A percentile compares a stretch with the other conserved stretches of the same genome.
Conservation (phyloP, 768 basidiomycete genomes). For the Fistulinella prunicolor region DNA sequence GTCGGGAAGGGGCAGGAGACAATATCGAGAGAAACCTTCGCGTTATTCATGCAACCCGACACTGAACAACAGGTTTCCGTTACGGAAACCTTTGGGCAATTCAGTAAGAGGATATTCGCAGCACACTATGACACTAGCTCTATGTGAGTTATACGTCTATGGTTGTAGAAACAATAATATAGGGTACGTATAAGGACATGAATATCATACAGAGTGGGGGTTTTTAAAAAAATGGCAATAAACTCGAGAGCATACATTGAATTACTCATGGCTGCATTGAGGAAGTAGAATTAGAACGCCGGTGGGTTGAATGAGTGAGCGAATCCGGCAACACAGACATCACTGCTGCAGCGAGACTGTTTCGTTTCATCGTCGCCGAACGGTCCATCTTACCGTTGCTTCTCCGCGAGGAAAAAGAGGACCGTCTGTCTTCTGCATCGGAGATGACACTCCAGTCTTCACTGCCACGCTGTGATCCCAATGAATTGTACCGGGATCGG, state of each 20-base stretch:
- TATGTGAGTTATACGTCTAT: slow-evolving; percentile 20
- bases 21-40: slow-evolving; percentile 84
- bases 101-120: slow-evolving; percentile 78
- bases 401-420: slow-evolving; percentile 51
- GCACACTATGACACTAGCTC: slow-evolving; percentile 40
- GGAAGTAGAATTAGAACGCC: slow-evolving; percentile 38
- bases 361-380: slow-evolving; percentile 50
- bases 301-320: slow-evolving; percentile 41
- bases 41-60: slow-evolving; percentile 88
- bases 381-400: slow-evolving; percentile 38
- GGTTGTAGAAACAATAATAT: not conserved
- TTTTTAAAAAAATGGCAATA: not conserved
- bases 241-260: not conserved
- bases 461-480: slow-evolving; percentile 57
- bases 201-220: slow-evolving; percentile 4
- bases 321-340: slow-evolving; percentile 61
- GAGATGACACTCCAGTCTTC: slow-evolving; percentile 90
- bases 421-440: slow-evolving; percentile 61
- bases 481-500: slow-evolving; percentile 53
- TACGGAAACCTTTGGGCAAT: slow-evolving; percentile 81
- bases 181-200: slow-evolving; percentile 10
- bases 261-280: slow-evolving; percentile 21
- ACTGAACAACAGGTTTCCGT: slow-evolving; percentile 69
- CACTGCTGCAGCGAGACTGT: slow-evolving; percentile 59
- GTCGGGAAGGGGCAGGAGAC: slow-evolving; percentile 54